Evolutionary conservation across 805 yeast genomes (phyloP), one percentile per base, ranked within the genome.

Genomic region (Monosporozyma solicola): DNA sequence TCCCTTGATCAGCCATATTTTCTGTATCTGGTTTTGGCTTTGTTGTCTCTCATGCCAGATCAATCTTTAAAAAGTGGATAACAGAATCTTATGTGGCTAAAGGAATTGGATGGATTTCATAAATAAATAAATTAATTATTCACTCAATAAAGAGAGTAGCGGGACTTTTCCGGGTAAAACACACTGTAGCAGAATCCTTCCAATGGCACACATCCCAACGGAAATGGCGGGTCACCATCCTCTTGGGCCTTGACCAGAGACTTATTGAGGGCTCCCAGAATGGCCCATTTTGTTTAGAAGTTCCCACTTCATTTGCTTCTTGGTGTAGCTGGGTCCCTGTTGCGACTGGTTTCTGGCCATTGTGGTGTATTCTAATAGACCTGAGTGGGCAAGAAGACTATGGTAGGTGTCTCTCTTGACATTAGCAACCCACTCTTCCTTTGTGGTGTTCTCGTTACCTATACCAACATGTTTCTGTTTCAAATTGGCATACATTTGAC

Each of bases 391-490:
- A 22, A 58, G 60, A 22, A 69, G 20, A 22, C 61, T 58, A 49
- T 59, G 54, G 51, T 65, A 66, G 3, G 68, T 62, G 52, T 68
- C 72, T 48, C 60, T 59, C 9, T 59, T 59, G 5, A 67, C 62
- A 59, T 85, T 87, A 5, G 77, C 67, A 55, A 83, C 61, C 80
- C 92, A 91, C 65, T 87, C 92, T 15, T 74, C 74, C 50, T 83
- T 73, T 0, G 84, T 73, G 0, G 95, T 89, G 51, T 81, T 83
- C 9, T 90, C 76, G 61, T 81, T 76, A 0, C 97, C 97, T 1
- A 91, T 66, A 1, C 95, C 96, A 24, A 84, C 72, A 62, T 85
- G 82, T 61, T 84, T 80, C 45, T 80, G 63, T 60, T 82, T 83
- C 50, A 80, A 72, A 33, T 73, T 77, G 48, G 79, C 80, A 62